Evolutionary conservation across 345 rosid genomes (phyloP).

Genomic region (Eucalyptus rudis): DNA sequence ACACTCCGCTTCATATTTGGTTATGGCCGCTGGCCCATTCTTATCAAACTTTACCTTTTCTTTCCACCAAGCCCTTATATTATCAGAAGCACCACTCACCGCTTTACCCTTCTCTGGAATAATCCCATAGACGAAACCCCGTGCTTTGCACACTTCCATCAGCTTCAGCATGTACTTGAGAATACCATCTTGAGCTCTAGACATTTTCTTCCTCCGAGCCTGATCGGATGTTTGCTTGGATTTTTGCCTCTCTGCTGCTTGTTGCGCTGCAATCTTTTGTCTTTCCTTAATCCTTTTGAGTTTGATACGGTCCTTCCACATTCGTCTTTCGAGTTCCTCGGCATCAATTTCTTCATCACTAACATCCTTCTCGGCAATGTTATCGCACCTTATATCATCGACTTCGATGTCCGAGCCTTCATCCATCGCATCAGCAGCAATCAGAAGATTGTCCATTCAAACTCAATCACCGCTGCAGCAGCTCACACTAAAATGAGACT

Average conservation of each 20-base stretch:
- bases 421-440: conserved; percentile 1
- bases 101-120: conserved; percentile 97
- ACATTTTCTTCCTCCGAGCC: conserved; percentile 98
- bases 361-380: conserved; percentile 82
- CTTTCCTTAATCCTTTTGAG: conserved; percentile 81
- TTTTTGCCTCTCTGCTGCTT: conserved; percentile 68
- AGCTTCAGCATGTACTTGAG: conserved; percentile 96
- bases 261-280: conserved; percentile 55
- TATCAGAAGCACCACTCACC: conserved; percentile 91
- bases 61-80: conserved; percentile 98
- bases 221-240: conserved; percentile 72
- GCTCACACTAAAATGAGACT: not conserved
- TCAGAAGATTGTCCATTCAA: conserved; percentile 1
- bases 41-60: conserved; percentile 96
- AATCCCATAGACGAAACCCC: conserved; percentile 92
- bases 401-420: conserved; percentile 53
- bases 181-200: conserved; percentile 98
- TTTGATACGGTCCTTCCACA: conserved; percentile 92
- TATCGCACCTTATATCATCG: conserved; percentile 68
- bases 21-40: conserved; percentile 92
- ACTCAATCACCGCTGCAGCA: not conserved
- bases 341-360: conserved; percentile 94
- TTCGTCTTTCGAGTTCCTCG: conserved; percentile 76
- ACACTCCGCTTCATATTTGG: conserved; percentile 73
- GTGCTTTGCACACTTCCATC: conserved; percentile 96